phyloP scores from a whole-genome alignment of 192 early-diverging fungal species.

The Haplosporangium gracile region DNA sequence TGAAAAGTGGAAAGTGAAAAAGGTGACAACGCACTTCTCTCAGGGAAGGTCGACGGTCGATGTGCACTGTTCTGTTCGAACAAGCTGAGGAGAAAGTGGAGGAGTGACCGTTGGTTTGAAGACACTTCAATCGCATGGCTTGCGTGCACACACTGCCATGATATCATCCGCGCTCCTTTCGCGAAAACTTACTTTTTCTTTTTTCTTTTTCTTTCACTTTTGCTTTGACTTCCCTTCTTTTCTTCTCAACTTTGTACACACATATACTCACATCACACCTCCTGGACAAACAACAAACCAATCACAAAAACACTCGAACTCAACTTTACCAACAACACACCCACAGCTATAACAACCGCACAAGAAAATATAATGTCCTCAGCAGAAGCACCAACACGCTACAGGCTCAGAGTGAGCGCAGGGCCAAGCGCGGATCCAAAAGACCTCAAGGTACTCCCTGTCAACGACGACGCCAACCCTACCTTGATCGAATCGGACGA shows the following conservation, averaged over 20 bases:
- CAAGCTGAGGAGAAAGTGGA: no score
- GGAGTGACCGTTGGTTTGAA: background rate
- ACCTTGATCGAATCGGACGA: conserved; percentile 71
- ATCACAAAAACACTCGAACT: no score
- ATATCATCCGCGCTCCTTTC: no score
- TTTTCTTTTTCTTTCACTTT: background rate
- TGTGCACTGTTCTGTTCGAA: no score
- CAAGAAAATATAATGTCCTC: background rate
- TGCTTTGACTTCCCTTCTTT: background rate
- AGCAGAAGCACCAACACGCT: conserved; percentile 12
- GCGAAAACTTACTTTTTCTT: background rate
- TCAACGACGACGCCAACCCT: conserved; percentile 78
- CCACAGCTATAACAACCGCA: background rate
- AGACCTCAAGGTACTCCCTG: conserved; percentile 47
- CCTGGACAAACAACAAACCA: background rate
- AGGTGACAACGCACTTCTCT: background rate
- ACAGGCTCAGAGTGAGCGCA: conserved; percentile 54
- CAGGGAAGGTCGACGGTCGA: background rate
- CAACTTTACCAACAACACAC: background rate
- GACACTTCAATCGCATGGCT: background rate
- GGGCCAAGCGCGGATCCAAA: conserved; percentile 54
- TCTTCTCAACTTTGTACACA: background rate
- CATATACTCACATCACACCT: background rate
- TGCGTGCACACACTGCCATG: background rate
- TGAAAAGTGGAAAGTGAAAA: background rate